A percentile compares a stretch with the other conserved stretches of the same genome.
phyloP scores from a whole-genome alignment of 192 early-diverging fungal genomes.

The Backusella mclennaniae region DNA sequence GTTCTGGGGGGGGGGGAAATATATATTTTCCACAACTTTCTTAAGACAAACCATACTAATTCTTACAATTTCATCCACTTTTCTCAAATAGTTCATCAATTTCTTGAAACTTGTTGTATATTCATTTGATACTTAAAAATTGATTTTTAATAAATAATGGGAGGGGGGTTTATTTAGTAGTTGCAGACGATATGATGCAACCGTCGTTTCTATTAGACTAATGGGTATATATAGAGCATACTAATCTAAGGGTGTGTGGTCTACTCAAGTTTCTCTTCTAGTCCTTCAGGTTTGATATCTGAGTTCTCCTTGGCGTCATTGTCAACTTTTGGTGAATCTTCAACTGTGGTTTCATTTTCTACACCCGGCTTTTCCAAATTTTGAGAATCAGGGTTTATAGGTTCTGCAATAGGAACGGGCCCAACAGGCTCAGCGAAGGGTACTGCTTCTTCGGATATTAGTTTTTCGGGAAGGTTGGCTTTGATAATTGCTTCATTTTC shows the following conservation, averaged over 20 bases:
- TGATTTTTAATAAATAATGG: too few relatives aligned
- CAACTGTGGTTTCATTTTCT: not conserved
- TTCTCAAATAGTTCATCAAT: too few relatives aligned
- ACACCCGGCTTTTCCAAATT: not conserved
- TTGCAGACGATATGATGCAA: not conserved
- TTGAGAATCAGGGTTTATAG: not conserved
- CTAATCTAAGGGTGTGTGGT: not conserved
- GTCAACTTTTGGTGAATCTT: not conserved
- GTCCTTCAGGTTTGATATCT: not conserved
- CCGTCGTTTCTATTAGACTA: not conserved
- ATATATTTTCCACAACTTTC: too few relatives aligned
- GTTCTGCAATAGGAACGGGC: not conserved
- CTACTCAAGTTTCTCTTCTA: not conserved
- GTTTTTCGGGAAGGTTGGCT: not conserved
- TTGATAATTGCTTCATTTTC: not conserved
- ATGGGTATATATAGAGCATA: not conserved
- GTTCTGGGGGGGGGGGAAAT: too few relatives aligned
- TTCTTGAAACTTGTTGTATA: too few relatives aligned
- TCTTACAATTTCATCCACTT: too few relatives aligned
- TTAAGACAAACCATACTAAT: too few relatives aligned
- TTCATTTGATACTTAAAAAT: too few relatives aligned
- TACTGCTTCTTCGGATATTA: not conserved
- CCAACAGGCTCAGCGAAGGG: not conserved
- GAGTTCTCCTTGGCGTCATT: not conserved
- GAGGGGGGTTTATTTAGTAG: not conserved